Evolutionary conservation across 176 grass and related monocot genomes (phyloP), one percentile per base, ranked within the genome.

Genomic region (Hsuehochloa calcarea): DNA sequence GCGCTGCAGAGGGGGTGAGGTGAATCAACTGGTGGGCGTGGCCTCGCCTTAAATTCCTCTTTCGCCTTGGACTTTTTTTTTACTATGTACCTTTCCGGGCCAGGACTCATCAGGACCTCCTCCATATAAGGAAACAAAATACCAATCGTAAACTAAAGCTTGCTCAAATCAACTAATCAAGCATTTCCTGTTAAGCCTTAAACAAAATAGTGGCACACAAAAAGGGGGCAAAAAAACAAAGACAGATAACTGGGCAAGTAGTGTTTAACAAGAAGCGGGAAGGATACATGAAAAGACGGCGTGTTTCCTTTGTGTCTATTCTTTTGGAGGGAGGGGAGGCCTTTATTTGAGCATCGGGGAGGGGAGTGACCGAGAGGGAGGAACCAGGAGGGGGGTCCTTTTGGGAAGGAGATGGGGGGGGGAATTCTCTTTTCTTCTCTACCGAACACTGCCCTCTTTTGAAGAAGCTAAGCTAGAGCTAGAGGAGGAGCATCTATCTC

Each of bases 281-380:
- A 78, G 66, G 23, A 37, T 55, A 65, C 83, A 90, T 82, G 83
- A 64, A 86, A 86, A 90, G 79, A 86, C 1, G 63, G 72, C 65
- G 55, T 71, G 88, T 20, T 81, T 61, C 70, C 82, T 63, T 72
- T 72, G 60, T 74, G 87, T 80, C 68, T 39, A 80, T 75, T 85
- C 87, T 89, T 80, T 89, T 85, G 69, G 82, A 58, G 67, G n/a
- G 2, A 14, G 19, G 1, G 35, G 4, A 9, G 34, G 46, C 17
- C 38, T 78, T 70, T 85, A 69, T 12, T 68, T n/a, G 63, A 35
- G 43, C 55, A 35, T 62, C 56, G 29, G 31, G 22, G 20, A 19
- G 74, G 52, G 1, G 72, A 12, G 16, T 1, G 38, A 9, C 2
- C 14, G 54, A 16, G 3, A 20, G 56, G 65, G 16, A 14, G 15